Conservation (phyloP, 768 basidiomycete genomes). For the Boletus rex-veris region DNA sequence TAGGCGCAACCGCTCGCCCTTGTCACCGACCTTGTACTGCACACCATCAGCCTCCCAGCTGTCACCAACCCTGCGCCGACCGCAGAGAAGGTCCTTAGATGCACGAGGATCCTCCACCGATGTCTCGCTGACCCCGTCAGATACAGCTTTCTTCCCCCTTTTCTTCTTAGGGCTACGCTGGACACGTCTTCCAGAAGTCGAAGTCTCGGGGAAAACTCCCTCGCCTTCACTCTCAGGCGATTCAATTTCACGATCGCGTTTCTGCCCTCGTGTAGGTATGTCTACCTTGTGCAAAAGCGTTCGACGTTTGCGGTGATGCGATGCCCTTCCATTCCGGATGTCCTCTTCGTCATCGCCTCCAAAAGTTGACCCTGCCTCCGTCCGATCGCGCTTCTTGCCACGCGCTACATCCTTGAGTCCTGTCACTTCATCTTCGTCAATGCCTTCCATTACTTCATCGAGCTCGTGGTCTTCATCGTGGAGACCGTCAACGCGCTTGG, state of each 20-base stretch:
- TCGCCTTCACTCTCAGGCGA: constrained; percentile 37
- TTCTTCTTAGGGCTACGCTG: constrained; percentile 43
- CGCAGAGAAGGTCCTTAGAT: constrained; percentile 50
- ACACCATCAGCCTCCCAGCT: constrained; percentile 74
- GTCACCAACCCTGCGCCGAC: constrained; percentile 62
- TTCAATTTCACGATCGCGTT: constrained; percentile 60
- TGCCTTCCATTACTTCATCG: constrained; percentile 34
- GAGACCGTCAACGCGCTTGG: constrained; percentile 31
- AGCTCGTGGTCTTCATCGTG: constrained; percentile 48
- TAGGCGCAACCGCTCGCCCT: constrained; percentile 66
- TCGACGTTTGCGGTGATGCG: constrained; percentile 54
- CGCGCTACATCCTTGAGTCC: constrained; percentile 36
- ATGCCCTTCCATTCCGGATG: constrained; percentile 39
- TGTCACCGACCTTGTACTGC: constrained; percentile 65
- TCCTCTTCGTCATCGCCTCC: constrained; percentile 53
- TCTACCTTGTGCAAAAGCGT: constrained; percentile 54
- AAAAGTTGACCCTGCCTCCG: constrained; percentile 68
- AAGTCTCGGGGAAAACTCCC: constrained; percentile 9
- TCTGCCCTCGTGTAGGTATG: constrained; percentile 49
- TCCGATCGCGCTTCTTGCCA: constrained; percentile 75
- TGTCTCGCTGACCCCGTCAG: constrained; percentile 44
- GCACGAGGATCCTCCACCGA: constrained; percentile 46
- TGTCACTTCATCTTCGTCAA: constrained; percentile 41
- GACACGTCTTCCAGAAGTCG: constrained; percentile 3
- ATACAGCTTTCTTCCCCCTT: constrained; percentile 44